Percentiles rank a stretch among this genome's conserved stretches.
Evolutionary conservation across 2,329 filamentous ascomycete genomes (phyloP).

Genomic region (Coniochaeta sp.): DNA sequence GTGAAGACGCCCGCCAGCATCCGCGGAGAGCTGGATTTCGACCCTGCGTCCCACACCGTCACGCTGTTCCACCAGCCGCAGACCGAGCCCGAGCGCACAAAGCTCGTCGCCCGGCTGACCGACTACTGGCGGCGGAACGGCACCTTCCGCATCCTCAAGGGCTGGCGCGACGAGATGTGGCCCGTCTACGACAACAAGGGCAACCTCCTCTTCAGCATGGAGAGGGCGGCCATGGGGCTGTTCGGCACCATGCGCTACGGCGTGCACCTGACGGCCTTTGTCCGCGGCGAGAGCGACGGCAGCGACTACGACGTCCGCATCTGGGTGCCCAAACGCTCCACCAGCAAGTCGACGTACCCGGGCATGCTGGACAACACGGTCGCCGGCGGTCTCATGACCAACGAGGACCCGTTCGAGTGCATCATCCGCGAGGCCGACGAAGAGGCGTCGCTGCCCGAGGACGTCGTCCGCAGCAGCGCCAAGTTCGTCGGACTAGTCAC

Average conservation of each 20-base stretch:
- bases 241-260: slow-evolving; percentile 75
- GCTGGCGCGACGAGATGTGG: slow-evolving; percentile 78
- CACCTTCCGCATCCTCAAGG: slow-evolving; percentile 65
- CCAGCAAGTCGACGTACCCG: slow-evolving; percentile 77
- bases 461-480: slow-evolving; percentile 55
- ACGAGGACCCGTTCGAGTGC: slow-evolving; percentile 73
- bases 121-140: slow-evolving; percentile 61
- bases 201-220: slow-evolving; percentile 64
- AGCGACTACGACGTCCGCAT: slow-evolving; percentile 56
- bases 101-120: slow-evolving; percentile 47
- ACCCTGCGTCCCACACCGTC: slow-evolving; percentile 53
- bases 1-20: slow-evolving; percentile 37
- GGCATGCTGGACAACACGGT: slow-evolving; percentile 95
- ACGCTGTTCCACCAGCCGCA: slow-evolving; percentile 48
- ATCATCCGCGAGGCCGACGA: slow-evolving; percentile 81
- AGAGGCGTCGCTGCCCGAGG: slow-evolving; percentile 73
- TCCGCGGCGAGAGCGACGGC: slow-evolving; percentile 33
- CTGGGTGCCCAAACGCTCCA: slow-evolving; percentile 76
- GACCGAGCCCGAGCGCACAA: slow-evolving; percentile 57
- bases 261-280: slow-evolving; percentile 73
- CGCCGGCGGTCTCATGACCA: slow-evolving; percentile 72
- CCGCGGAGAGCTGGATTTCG: slow-evolving; percentile 53
- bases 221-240: slow-evolving; percentile 66
- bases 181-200: slow-evolving; percentile 63
- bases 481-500: slow-evolving; percentile 64